Evolutionary conservation across 2,329 filamentous ascomycete genomes (phyloP).

Genomic region (Aspergillus tubingensis): DNA sequence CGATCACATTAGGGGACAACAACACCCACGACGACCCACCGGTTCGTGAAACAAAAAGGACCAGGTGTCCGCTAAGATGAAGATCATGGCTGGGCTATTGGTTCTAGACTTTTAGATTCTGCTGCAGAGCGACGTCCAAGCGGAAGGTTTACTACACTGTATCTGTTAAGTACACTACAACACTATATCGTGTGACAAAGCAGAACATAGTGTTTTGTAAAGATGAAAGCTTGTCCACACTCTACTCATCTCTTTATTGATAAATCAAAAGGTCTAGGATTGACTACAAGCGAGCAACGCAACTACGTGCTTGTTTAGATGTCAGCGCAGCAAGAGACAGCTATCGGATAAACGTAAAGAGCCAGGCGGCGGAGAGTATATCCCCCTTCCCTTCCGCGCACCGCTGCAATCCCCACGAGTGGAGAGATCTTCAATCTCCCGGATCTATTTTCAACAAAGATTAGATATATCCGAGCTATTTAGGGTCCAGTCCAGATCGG

Average conservation of each 20-base stretch:
- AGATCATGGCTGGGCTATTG: background rate
- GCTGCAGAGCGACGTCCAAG: background rate
- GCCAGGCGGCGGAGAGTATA: conserved; percentile 1
- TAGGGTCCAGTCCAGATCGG: background rate
- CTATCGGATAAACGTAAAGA: background rate
- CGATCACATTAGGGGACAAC: background rate
- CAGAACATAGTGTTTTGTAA: too few species aligned
- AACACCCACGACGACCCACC: background rate
- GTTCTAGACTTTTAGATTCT: background rate
- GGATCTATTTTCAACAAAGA: background rate
- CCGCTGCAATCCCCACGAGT: background rate
- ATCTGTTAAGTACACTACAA: too few species aligned
- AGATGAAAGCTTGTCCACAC: too few species aligned
- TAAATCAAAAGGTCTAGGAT: background rate
- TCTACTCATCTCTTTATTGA: too few species aligned
- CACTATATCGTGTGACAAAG: too few species aligned
- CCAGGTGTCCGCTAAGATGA: background rate
- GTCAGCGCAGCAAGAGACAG: background rate
- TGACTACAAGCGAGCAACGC: background rate
- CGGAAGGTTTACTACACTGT: background rate
- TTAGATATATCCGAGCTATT: background rate
- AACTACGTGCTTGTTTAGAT: background rate
- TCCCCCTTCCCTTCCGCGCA: background rate
- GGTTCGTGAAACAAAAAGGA: background rate
- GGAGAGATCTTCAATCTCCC: background rate